A percentile compares a stretch with the other conserved stretches of the same genome.
These are phyloP conservation scores for Phlebiopsis gigantea DNA, from an alignment of 768 basidiomycete species.

Conservation along the genomic window DNA sequence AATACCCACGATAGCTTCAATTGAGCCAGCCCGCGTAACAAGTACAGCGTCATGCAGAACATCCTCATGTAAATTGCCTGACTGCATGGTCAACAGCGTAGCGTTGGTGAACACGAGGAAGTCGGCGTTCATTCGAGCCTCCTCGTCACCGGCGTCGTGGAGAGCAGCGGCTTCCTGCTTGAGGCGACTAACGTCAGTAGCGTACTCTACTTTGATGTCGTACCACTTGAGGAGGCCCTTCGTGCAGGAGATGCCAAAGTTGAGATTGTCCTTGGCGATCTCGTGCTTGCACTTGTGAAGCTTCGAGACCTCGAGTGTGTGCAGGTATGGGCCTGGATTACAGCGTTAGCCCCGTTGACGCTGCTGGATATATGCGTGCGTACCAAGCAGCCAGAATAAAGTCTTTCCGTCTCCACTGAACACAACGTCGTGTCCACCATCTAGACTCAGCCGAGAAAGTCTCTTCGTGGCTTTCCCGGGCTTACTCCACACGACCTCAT, in stretches of 20 bases:
- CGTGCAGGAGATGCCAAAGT: conserved; percentile 61
- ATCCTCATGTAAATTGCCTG: conserved; percentile 43
- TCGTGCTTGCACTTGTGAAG: conserved; percentile 42
- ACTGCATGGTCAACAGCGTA: conserved; percentile 65
- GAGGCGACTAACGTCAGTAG: conserved; percentile 56
- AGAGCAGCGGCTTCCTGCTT: conserved; percentile 36
- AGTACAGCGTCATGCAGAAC: conserved; percentile 49
- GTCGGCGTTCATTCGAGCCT: conserved; percentile 30
- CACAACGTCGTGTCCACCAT: conserved; percentile 68
- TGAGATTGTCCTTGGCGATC: conserved; percentile 43
- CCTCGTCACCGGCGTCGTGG: conserved; percentile 6
- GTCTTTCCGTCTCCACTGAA: conserved; percentile 60
- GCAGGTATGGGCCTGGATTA: conserved; percentile 52
- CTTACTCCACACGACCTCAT: conserved; percentile 57
- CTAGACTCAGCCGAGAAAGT: conserved; percentile 57
- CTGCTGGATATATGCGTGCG: background rate
- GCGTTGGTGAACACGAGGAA: conserved; percentile 61
- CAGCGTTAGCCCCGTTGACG: background rate
- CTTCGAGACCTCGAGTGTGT: conserved; percentile 52
- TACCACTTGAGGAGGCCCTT: conserved; percentile 51
- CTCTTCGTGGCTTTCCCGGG: conserved; percentile 62
- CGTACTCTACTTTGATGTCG: conserved; percentile 52
- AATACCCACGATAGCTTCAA: conserved; percentile 28
- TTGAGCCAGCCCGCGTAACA: conserved; percentile 51
- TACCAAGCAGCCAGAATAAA: conserved; percentile 74